Conservation (phyloP, 73 alveolate species). For the Paramecium sonneborni region DNA sequence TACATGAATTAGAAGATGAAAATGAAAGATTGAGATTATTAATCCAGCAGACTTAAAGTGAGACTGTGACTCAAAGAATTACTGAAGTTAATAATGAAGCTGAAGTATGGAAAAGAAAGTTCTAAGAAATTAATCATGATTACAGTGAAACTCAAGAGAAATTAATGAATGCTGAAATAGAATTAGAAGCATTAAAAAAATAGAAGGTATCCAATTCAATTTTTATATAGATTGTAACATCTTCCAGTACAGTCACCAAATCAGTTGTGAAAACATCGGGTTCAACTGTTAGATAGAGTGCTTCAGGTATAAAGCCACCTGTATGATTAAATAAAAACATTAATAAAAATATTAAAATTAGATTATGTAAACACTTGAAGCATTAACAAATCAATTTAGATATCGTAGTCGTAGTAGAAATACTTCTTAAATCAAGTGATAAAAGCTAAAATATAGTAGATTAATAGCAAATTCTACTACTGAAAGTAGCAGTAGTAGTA, state of each 20-base stretch:
- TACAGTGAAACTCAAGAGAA: conserved; percentile 6
- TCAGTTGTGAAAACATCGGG: conserved; percentile 38
- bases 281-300: conserved; percentile 21
- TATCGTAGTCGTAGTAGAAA: background rate
- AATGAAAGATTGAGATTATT: background rate
- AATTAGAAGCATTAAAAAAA: conserved; percentile 42
- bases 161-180: background rate
- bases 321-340: background rate
- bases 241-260: background rate
- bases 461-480: background rate
- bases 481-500: background rate
- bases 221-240: background rate
- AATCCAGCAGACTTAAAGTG: background rate
- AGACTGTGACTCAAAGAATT: background rate
- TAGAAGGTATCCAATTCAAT: background rate
- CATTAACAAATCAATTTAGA: background rate
- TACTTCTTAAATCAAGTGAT: background rate
- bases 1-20: background rate
- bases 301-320: background rate
- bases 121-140: conserved; percentile 27
- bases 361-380: background rate
- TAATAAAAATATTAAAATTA: background rate
- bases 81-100: conserved; percentile 30
- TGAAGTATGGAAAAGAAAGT: conserved; percentile 34
- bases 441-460: background rate